Evolutionary conservation across 169 alveolate species (phyloP).

Genomic region (Cryptosporidium meleagridis): DNA sequence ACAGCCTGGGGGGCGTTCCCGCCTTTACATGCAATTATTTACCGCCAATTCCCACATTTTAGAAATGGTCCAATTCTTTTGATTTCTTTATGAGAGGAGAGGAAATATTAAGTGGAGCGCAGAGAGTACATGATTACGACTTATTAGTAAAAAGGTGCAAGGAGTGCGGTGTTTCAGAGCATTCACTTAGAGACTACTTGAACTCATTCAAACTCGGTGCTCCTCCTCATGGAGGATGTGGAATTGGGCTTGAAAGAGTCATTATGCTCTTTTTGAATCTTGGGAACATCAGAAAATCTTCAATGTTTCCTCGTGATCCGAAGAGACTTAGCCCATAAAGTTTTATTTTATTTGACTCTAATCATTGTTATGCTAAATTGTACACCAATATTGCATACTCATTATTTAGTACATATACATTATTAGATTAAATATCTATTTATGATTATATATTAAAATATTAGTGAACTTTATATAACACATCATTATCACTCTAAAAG

Average conservation of each 20-base stretch:
- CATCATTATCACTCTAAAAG: neutral
- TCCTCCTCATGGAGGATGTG: conserved; percentile 99
- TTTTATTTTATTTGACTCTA: neutral
- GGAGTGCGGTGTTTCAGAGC: conserved; percentile 76
- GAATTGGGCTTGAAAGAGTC: conserved; percentile 99
- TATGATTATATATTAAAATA: too few species aligned
- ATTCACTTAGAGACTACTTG: conserved; percentile 86
- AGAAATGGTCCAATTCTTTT: conserved; percentile 91
- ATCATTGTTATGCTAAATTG: neutral
- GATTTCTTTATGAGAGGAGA: conserved; percentile 99
- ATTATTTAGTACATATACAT: neutral
- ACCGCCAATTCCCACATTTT: conserved; percentile 20
- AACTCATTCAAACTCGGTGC: conserved; percentile 96
- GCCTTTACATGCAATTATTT: neutral
- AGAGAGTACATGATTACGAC: conserved; percentile 97
- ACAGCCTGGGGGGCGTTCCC: neutral
- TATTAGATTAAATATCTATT: neutral
- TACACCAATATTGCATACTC: neutral
- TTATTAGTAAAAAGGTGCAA: conserved; percentile 84
- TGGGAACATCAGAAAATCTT: conserved; percentile 95
- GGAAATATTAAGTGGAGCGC: conserved; percentile 99
- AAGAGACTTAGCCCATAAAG: conserved; percentile 94
- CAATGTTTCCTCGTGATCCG: conserved; percentile 99
- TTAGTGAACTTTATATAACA: too few species aligned
- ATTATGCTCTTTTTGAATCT: conserved; percentile 95